Evolutionary conservation across 805 yeast species (phyloP), one percentile per base, ranked within the genome.

Genomic region (Lachancea mirantina): DNA sequence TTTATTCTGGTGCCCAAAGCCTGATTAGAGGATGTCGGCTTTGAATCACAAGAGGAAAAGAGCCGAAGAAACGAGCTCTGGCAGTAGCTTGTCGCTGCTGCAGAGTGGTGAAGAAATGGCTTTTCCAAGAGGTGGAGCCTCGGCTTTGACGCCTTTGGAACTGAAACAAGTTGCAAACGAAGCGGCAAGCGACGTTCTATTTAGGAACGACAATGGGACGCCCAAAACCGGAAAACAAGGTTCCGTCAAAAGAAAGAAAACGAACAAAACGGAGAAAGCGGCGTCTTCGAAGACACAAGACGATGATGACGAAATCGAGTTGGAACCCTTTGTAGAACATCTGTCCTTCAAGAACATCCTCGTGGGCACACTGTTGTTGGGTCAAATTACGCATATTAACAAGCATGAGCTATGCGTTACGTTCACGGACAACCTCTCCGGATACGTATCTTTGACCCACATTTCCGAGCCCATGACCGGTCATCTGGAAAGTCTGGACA

Each of bases 61-160:
- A 60, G 64, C 67, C 23, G 72, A 66, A 28, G 62, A 60, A 44
- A 63, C 62, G 26, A 69, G 69, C 28, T 35, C 46, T 14, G 42
- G 41, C 14, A 62, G 70, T 14, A n/a, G n/a, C n/a, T n/a, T n/a
- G n/a, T 47, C 66, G 14, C 40, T 67, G 14, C 48, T 61, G 20
- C 55, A 59, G 29, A 46, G 45, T 20, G 47, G 57, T 25, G 67
- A 63, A 19, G 65, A 61, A 24, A 57, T 57, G 15, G 55, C 72
- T 11, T 92, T 92, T 55, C 98, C 98, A 31, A 82, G 99, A 75
- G 98, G 98, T 47, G 98, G 98, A 31, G 76, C 80, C 8, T 73
- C 89, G 17, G 84, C 76, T 16, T 70, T 92, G 50, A 74, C 95
- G 3, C 87, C 97, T 5, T 64, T 92, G 44, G 99, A 92, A 61